A percentile compares a stretch with the other conserved stretches of the same genome.
phyloP scores from a whole-genome alignment of 495 filamentous ascomycete genomes.

The Penicillium odoratum region DNA sequence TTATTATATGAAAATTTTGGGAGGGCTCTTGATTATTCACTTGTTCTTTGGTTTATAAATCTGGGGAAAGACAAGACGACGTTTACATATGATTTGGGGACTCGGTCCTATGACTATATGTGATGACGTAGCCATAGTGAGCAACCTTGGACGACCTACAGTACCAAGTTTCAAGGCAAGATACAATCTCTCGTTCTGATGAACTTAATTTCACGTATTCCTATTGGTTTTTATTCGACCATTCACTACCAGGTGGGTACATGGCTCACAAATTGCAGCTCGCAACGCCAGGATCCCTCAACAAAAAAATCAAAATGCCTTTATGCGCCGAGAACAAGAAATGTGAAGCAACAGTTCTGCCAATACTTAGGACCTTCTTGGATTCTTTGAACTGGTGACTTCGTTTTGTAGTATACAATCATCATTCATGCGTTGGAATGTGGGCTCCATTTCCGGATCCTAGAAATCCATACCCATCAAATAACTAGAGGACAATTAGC shows the following conservation, averaged over 20 bases:
- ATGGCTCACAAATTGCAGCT: not conserved
- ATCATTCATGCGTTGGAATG: conserved; percentile 33
- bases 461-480: conserved; percentile 71
- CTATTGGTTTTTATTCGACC: not conserved
- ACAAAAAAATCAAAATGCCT: conserved; percentile 16
- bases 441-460: conserved; percentile 4
- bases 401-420: conserved; percentile 30
- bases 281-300: conserved; percentile 6
- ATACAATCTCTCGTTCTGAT: not conserved
- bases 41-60: not conserved
- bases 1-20: not conserved
- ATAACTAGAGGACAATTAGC: conserved; percentile 55
- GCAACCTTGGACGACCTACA: conserved; percentile 2
- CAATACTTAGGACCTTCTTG: not conserved
- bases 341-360: not conserved
- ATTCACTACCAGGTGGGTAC: not conserved
- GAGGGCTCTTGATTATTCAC: not conserved
- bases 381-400: not conserved
- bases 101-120: conserved; percentile 20
- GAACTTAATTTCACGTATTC: not conserved
- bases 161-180: not conserved
- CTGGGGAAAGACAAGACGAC: not conserved
- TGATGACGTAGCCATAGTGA: conserved; percentile 25
- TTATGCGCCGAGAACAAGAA: conserved; percentile 17
- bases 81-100: not conserved